Evolutionary conservation across 2,329 filamentous ascomycete genomes (phyloP), one percentile per base, ranked within the genome.

Genomic region (Epichloe sibirici): DNA sequence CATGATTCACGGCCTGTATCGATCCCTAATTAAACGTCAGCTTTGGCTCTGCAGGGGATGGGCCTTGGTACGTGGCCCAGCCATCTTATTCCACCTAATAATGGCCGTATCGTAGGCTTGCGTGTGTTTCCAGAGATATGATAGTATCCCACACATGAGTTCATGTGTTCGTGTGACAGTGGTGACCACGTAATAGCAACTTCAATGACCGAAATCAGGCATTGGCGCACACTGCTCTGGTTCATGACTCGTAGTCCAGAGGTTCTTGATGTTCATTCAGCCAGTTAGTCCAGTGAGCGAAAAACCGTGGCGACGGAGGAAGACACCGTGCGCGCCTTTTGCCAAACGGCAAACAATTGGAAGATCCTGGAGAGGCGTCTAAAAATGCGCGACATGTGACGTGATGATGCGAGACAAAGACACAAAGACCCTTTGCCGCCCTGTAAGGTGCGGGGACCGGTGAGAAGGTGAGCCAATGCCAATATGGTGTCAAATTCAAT

Each of bases 391-490:
- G 50, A 43, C 53, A 52, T 53, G 53, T 55, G 50, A 55, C 48
- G 37, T 53, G 51, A 53, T 23, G 28, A n/a, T 51, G 45, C 34
- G 40, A 54, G 46, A 47, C 53, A 52, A 48, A 48, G 38, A 37
- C 51, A 44, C 21, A 45, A 49, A 17, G 38, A 46, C 23, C 43
- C 43, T 48, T 48, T 51, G 44, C 49, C 25, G 25, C 45, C 39
- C 23, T 45, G 44, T 45, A 38, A 23, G 42, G 40, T 54, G 57
- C 53, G 59, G 59, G 57, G 57, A 60, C 57, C 59, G 59, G 59
- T 61, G 58, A 60, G 49, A 35, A 42, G 31, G 47, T 40, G 45
- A 51, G 48, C 55, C 55, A 60, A 57, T 58, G 45, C 46, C 46
- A 53, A 47, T 25, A 15, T 25, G 17, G 11, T 23, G 11, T 45